phyloP scores from a whole-genome alignment of 176 grass and related monocot genomes.

The Phoenix roebelenii region DNA sequence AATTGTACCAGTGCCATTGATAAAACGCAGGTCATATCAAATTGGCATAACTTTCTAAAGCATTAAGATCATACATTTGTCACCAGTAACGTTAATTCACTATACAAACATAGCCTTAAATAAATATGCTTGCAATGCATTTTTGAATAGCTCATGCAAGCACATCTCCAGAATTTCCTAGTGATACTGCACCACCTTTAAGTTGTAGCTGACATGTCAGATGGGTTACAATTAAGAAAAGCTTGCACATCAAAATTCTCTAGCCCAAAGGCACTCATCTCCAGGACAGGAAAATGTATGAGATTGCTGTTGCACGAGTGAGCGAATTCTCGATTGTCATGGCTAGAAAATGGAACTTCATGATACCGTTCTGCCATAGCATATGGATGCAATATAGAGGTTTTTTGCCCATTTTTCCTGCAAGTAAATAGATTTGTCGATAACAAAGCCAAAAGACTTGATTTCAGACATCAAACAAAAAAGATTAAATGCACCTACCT shows the following conservation, averaged over 20 bases:
- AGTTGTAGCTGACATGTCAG: conserved; percentile 10
- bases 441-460: conserved; percentile 1
- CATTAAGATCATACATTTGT: conserved; percentile 24
- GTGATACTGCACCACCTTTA: conserved; percentile 6
- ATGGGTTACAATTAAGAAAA: background rate
- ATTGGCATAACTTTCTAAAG: conserved; percentile 11
- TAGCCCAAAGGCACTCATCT: conserved; percentile 14
- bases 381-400: conserved; percentile 76
- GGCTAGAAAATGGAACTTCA: conserved; percentile 25
- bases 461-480: background rate
- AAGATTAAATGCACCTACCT: conserved; percentile 30
- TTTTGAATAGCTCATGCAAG: conserved; percentile 5
- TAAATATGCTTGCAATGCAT: background rate
- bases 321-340: conserved; percentile 21
- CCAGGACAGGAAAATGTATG: conserved; percentile 7
- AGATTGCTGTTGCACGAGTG: conserved; percentile 2
- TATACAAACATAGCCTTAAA: conserved; percentile 35
- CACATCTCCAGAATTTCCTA: conserved; percentile 13
- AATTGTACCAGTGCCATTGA: too few relatives aligned
- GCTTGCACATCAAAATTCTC: conserved; percentile 31
- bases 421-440: conserved; percentile 12
- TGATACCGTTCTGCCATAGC: conserved; percentile 87
- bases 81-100: conserved; percentile 16
- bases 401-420: conserved; percentile 97
- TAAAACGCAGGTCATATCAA: background rate